These are phyloP conservation scores for Spinellus fusiger DNA, from an alignment of 192 early-diverging fungal genomes.

Conservation along the genomic window DNA sequence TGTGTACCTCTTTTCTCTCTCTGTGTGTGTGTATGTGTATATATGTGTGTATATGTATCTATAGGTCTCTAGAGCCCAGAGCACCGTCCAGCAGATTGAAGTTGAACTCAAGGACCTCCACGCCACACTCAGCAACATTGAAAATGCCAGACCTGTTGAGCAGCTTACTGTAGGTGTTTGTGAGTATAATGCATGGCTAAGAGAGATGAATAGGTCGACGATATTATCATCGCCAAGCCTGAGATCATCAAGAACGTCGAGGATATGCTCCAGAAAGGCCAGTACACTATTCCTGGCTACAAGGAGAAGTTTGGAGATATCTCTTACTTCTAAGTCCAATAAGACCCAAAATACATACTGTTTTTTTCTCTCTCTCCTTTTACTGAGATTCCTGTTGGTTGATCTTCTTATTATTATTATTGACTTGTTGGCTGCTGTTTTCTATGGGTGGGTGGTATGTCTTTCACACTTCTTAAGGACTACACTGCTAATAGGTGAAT, in stretches of 20 bases:
- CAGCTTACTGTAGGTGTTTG: conserved; percentile 73
- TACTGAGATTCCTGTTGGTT: neutral
- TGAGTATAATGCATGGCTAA: neutral
- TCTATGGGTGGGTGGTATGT: too few relatives aligned
- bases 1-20: neutral
- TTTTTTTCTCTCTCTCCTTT: neutral
- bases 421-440: too few relatives aligned
- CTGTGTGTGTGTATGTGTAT: neutral
- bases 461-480: too few relatives aligned
- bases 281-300: conserved; percentile 92
- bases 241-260: conserved; percentile 85
- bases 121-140: conserved; percentile 88
- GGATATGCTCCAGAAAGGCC: conserved; percentile 86
- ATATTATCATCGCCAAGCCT: conserved; percentile 89
- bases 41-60: neutral
- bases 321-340: conserved; percentile 51
- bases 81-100: conserved; percentile 79
- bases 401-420: too few relatives aligned
- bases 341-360: too few relatives aligned
- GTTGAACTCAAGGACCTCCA: conserved; percentile 82
- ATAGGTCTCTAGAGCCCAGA: conserved; percentile 77
- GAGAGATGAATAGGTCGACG: conserved; percentile 65
- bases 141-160: conserved; percentile 87
- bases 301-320: conserved; percentile 88
- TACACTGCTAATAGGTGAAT: too few relatives aligned